phyloP scores from a whole-genome alignment of 495 filamentous ascomycete species.

The Talaromyces ruber region DNA sequence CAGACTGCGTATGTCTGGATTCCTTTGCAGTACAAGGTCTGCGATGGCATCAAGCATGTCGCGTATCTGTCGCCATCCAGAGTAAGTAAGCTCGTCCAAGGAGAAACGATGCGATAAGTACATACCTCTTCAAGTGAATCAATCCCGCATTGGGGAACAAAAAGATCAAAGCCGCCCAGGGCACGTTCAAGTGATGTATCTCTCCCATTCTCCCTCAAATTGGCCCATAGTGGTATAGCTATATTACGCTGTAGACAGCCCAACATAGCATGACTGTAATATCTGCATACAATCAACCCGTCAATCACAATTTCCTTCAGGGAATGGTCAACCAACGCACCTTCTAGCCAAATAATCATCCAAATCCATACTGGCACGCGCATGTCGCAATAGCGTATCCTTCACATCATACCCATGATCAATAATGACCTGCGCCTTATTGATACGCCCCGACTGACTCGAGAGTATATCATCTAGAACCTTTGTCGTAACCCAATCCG shows the following conservation, averaged over 20 bases:
- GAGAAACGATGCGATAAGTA: not conserved
- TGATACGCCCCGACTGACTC: slow-evolving; percentile 58
- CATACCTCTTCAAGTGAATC: slow-evolving; percentile 67
- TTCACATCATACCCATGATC: slow-evolving; percentile 78
- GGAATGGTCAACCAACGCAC: slow-evolving; percentile 25
- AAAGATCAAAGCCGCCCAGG: slow-evolving; percentile 78
- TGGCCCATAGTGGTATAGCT: slow-evolving; percentile 69
- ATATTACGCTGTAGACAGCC: slow-evolving; percentile 72
- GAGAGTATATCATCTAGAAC: slow-evolving; percentile 63
- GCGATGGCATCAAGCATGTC: slow-evolving; percentile 56
- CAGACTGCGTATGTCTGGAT: slow-evolving; percentile 39
- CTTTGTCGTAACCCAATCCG: slow-evolving; percentile 44
- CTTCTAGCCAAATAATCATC: slow-evolving; percentile 78
- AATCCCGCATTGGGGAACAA: slow-evolving; percentile 60
- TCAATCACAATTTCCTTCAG: not conserved
- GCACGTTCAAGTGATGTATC: slow-evolving; percentile 60
- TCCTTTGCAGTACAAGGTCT: slow-evolving; percentile 34
- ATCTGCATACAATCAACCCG: slow-evolving; percentile 36
- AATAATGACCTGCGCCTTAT: slow-evolving; percentile 60
- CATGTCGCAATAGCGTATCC: slow-evolving; percentile 67
- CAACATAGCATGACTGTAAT: slow-evolving; percentile 63
- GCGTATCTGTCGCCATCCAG: slow-evolving; percentile 38
- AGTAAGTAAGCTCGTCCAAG: not conserved
- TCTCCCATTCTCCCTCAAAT: slow-evolving; percentile 39
- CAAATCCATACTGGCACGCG: slow-evolving; percentile 42